Percentiles rank a stretch among this genome's conserved stretches.
Conservation (phyloP, 768 basidiomycete genomes). For the Lactarius evosmus region DNA sequence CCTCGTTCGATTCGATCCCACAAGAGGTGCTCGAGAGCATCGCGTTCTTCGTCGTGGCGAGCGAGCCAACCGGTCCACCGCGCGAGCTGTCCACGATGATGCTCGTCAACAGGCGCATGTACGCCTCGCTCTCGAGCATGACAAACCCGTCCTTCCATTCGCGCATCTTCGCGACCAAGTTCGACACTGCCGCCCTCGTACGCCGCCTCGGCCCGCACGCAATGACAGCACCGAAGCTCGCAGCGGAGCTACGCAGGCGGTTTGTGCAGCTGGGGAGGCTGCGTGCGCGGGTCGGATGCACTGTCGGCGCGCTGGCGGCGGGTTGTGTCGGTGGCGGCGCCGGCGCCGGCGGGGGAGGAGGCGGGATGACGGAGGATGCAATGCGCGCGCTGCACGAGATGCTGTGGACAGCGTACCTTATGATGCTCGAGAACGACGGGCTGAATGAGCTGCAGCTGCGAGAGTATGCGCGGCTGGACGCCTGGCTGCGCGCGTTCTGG, state of each 20-base stretch:
- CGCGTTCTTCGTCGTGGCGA: slow-evolving; percentile 56
- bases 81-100: slow-evolving; percentile 56
- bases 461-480: slow-evolving; percentile 60
- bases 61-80: slow-evolving; percentile 55
- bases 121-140: slow-evolving; percentile 48
- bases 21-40: slow-evolving; percentile 79
- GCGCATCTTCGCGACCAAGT: slow-evolving; percentile 62
- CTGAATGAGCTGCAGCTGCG: slow-evolving; percentile 68
- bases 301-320: slow-evolving; percentile 21
- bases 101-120: slow-evolving; percentile 44
- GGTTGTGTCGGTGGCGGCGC: background rate
- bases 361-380: slow-evolving; percentile 29
- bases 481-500: slow-evolving; percentile 67
- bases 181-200: slow-evolving; percentile 53
- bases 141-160: slow-evolving; percentile 71
- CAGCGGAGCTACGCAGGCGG: slow-evolving; percentile 63
- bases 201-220: slow-evolving; percentile 47
- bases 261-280: slow-evolving; percentile 58
- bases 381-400: slow-evolving; percentile 40
- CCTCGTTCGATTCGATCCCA: slow-evolving; percentile 52
- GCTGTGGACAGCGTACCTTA: slow-evolving; percentile 66
- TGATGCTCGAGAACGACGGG: slow-evolving; percentile 80
- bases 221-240: slow-evolving; percentile 44
- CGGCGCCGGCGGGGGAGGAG: background rate
- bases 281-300: slow-evolving; percentile 43